Base-by-base conservation (phyloP, 179 eudicot genomes). In the Corrigiola litoralis region DNA sequence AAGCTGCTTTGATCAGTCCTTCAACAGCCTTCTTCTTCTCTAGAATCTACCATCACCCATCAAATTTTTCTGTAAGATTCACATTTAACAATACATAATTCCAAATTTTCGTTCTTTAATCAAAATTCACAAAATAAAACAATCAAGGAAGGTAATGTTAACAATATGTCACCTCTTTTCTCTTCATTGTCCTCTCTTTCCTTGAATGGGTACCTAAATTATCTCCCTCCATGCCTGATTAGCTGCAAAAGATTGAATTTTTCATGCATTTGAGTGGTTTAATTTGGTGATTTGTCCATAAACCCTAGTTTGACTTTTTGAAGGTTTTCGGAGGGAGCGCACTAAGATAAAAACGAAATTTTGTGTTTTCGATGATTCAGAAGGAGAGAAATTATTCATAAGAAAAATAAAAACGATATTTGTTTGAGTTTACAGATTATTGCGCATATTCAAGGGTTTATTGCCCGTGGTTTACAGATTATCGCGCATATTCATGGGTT, bases 1-100 rank as follows among this genome's bases (percentile, higher is more conserved):
- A 86, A 28, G 89, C 95, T 27, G 80, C 70, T 79, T 77, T 85
- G 56, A 89, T 69, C 13, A 79, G 57, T 63, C 49, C 85, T 38
- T 76, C 75, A 2, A 70, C 61, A 33, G 67, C 64, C 72, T 81
- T 87, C 84, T 87, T 92, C 82, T 74, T 87, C 58, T 82, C 87
- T 58, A 89, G 63, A 29, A 81, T 76, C 96, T 91, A 83, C 67
- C 66, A 74, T 55, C 25, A 58, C 58, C 56, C 72, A 59, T 27
- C 12, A 37, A 41, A 34, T n/a, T n/a, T n/a, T 27, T 45, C 44
- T 23, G 67, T 53, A 42, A 40, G 61, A 61, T n/a, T n/a, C n/a
- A 50, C 9, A 42, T 42, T 13, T 34, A 23, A 60, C 14, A 59
- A 25, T 12, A 5, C 27, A 56, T 33, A 55, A 6, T 6, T 53